These are phyloP conservation scores for Aspergillus alliaceus DNA, from an alignment of 2,329 filamentous ascomycete species.

Conservation along the genomic window DNA sequence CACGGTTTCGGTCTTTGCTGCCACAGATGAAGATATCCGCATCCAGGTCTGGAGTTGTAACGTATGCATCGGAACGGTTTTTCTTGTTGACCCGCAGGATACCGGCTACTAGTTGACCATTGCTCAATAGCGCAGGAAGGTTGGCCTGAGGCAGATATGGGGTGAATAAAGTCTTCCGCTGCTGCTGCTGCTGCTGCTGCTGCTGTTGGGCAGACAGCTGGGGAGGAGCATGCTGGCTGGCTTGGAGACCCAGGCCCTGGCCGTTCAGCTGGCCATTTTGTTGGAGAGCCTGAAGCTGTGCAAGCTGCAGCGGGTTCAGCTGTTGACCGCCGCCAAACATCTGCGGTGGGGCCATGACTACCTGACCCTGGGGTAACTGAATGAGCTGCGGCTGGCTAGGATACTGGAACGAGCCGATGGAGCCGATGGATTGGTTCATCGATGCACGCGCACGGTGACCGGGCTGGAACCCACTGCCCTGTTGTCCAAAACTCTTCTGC, in stretches of 20 bases:
- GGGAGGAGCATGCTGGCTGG: conserved; percentile 71
- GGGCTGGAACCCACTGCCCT: conserved; percentile 78
- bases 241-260: conserved; percentile 66
- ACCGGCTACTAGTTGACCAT: conserved; percentile 93
- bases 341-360: conserved; percentile 74
- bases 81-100: conserved; percentile 99
- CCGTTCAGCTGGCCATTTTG: conserved; percentile 83
- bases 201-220: conserved; percentile 57
- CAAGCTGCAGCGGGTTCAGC: conserved; percentile 82
- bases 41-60: conserved; percentile 90
- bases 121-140: conserved; percentile 81
- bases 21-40: conserved; percentile 99
- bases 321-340: conserved; percentile 81
- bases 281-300: conserved; percentile 89
- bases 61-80: conserved; percentile 97
- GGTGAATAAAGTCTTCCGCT: conserved; percentile 97
- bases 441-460: conserved; percentile 85
- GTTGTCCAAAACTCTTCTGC: conserved; percentile 63
- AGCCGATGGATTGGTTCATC: conserved; percentile 80
- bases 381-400: conserved; percentile 82
- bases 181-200: conserved; percentile 75
- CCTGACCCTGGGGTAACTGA: conserved; percentile 78
- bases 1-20: conserved; percentile 97
- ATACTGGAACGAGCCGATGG: conserved; percentile 86
- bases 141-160: conserved; percentile 95